Evolutionary conservation across 208 protist species (phyloP), one percentile per base, ranked within the genome.

Genomic region (Leptomonas seymouri): DNA sequence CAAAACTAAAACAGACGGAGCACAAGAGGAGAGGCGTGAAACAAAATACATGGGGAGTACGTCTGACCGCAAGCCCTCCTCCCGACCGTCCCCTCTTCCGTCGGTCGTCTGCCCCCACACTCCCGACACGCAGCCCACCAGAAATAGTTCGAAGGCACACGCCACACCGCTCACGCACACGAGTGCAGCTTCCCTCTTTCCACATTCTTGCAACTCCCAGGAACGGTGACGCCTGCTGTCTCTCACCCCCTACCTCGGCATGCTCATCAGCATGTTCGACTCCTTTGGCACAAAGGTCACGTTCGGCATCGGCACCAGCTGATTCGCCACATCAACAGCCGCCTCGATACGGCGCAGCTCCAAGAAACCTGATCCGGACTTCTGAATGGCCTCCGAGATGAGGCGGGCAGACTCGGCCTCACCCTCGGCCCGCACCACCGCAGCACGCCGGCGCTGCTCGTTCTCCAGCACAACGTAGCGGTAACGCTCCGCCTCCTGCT

Each of bases 321-420:
- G 78, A 20, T 85, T 85, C 8, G 98, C 95, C 41, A 99, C 97
- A 23, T 99, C 97, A 21, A 97, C 86, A 4, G 98, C 97, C 0
- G 97, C 97, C 81, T 99, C 97, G 60, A 99, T 98, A 50, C 93
- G 92, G 28, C 97, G 91, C 30, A 99, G 91, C 86, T 99, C 90
- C 84, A 99, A 76, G 25, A 97, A 66, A 34, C 93, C 95, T 1
- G 74, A 49, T 25, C 93, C 95, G 1, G 85, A 87, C 60, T 87
- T 75, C 54, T 82, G 72, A 20, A 98, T 87, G 0, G 97, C 89
- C 11, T 97, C 72, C 1, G 91, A 97, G 75, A 98, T 97, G 63
- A 98, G 85, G 25, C 85, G 74, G 41, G 97, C 97, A 1, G 96
- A 97, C 78, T 96, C 92, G 7, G 95, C 91, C 83, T 98, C 97